These are phyloP conservation scores for Alternaria panax DNA, from an alignment of 2,329 filamentous ascomycete species.

Conservation along the genomic window DNA sequence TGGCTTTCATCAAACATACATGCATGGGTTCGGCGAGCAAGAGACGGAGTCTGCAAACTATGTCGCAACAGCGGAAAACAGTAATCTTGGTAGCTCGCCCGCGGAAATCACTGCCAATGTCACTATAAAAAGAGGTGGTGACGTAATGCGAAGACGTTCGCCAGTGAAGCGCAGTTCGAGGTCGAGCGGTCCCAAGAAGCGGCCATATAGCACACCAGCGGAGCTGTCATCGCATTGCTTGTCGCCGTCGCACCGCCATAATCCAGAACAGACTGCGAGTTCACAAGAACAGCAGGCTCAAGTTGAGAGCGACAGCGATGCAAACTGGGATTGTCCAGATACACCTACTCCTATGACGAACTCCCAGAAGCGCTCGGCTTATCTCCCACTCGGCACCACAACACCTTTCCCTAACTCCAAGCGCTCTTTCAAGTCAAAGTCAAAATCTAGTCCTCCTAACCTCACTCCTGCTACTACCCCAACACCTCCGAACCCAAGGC, in stretches of 20 bases:
- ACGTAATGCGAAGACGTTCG: background rate
- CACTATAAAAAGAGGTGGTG: slow-evolving; percentile 8
- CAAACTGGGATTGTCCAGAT: slow-evolving; percentile 17
- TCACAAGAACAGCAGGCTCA: background rate
- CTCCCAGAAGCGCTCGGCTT: slow-evolving; percentile 23
- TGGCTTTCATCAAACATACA: background rate
- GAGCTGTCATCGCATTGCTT: background rate
- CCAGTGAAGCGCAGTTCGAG: slow-evolving; percentile 9
- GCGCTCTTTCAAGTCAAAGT: background rate
- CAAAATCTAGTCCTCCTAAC: background rate
- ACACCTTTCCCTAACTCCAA: background rate
- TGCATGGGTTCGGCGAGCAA: background rate
- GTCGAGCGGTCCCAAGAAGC: slow-evolving; percentile 8
- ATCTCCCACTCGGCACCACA: slow-evolving; percentile 19
- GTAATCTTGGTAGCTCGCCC: background rate
- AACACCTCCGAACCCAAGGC: background rate
- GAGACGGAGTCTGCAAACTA: background rate
- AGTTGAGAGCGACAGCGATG: background rate
- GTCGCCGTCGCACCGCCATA: background rate
- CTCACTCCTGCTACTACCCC: background rate
- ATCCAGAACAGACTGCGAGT: background rate
- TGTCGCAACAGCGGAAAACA: background rate
- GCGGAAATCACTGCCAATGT: background rate
- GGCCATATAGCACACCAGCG: slow-evolving; percentile 4
- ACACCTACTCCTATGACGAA: slow-evolving; percentile 32